Conservation (phyloP, 1,284 basidiomycete species). For the Pholiota adiposa region DNA sequence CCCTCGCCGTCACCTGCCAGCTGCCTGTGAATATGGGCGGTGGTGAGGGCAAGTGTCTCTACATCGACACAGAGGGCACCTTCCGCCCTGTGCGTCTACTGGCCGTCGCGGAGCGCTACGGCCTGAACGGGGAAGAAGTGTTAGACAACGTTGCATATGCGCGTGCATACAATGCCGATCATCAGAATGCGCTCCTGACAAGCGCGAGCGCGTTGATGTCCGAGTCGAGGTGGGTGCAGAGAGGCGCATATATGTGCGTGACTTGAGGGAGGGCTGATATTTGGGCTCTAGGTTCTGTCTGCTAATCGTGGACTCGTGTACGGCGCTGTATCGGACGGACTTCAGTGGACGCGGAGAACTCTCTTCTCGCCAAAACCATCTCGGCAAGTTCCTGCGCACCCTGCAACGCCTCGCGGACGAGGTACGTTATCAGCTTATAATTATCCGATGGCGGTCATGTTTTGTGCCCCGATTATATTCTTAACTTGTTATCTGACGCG, state of each 20-base stretch:
- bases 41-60: conserved; percentile 98
- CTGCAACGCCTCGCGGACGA: conserved; percentile 96
- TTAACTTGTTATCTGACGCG: neutral
- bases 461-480: neutral
- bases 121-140: conserved; percentile 96
- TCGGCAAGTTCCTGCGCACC: conserved; percentile 96
- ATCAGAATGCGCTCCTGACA: conserved; percentile 90
- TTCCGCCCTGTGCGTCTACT: conserved; percentile 96
- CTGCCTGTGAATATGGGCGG: conserved; percentile 98
- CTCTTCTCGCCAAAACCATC: conserved; percentile 92
- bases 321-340: conserved; percentile 95
- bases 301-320: conserved; percentile 96
- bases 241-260: conserved; percentile 10
- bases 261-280: neutral
- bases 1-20: conserved; percentile 97
- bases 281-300: conserved; percentile 80
- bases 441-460: neutral
- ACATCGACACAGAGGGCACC: conserved; percentile 99
- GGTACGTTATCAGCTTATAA: conserved; percentile 47
- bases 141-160: conserved; percentile 99
- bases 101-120: conserved; percentile 94
- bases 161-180: conserved; percentile 98
- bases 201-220: conserved; percentile 97
- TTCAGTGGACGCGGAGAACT: conserved; percentile 96
- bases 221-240: conserved; percentile 76